Percentiles rank a stretch among this genome's conserved stretches.
Evolutionary conservation across 331 rosid genomes (phyloP).

Genomic region (Rhamnella rubrinervis): DNA sequence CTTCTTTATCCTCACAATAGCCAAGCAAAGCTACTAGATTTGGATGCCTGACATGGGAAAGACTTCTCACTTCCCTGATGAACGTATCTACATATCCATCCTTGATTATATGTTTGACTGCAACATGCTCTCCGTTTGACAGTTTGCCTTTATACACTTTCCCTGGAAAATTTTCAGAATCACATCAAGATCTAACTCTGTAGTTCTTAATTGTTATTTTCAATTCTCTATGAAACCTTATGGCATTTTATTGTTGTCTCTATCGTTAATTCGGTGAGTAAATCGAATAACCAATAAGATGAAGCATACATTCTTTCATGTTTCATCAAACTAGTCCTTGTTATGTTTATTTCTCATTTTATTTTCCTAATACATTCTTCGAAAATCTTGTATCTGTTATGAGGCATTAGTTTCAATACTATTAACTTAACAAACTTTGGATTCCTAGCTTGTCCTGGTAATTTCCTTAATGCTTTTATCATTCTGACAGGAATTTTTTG

Average conservation of each 20-base stretch:
- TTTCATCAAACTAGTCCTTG: no score
- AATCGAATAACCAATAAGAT: no score
- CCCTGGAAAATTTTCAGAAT: conserved; percentile 29
- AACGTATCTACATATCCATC: conserved; percentile 58
- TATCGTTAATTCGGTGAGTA: not conserved
- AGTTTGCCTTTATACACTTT: conserved; percentile 59
- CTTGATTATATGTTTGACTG: conserved; percentile 57
- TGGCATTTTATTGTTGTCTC: no score
- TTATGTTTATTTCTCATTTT: no score
- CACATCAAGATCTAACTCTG: not conserved
- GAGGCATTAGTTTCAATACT: no score
- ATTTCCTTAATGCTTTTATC: no score
- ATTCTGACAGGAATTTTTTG: no score
- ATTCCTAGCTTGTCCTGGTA: no score
- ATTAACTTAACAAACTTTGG: no score
- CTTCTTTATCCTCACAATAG: conserved; percentile 41
- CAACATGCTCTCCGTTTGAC: conserved; percentile 49
- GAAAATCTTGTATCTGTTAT: no score
- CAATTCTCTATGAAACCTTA: not conserved
- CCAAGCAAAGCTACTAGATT: conserved; percentile 57
- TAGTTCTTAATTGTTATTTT: not conserved
- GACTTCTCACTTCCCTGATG: conserved; percentile 58
- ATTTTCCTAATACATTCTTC: no score
- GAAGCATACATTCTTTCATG: no score
- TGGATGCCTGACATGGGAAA: conserved; percentile 56